Percentiles rank a stretch among this genome's conserved stretches.
Conservation (phyloP, 2,329 filamentous ascomycete genomes). For the Emergomyces orientalis region DNA sequence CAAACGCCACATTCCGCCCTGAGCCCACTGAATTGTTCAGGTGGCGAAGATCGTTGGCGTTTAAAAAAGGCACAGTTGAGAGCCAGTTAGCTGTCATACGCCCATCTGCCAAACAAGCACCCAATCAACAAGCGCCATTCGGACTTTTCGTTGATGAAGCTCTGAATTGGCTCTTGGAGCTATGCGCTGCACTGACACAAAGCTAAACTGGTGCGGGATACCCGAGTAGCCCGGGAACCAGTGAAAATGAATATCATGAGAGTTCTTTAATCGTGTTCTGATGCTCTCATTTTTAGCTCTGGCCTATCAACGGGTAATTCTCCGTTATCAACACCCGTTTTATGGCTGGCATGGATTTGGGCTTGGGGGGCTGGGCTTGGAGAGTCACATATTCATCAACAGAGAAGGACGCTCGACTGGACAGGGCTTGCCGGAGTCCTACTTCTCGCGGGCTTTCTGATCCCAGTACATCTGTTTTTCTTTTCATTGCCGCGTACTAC, state of each 20-base stretch:
- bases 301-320: not conserved
- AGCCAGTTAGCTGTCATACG: not conserved
- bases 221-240: not conserved
- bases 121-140: not conserved
- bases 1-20: not conserved
- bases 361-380: not conserved
- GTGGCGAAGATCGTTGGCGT: not conserved
- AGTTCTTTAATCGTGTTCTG: not conserved
- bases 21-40: not conserved
- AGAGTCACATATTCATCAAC: not conserved
- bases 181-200: not conserved
- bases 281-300: not conserved
- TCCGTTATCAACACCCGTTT: not conserved
- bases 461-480: not conserved
- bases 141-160: not conserved
- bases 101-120: not conserved
- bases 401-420: not conserved
- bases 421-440: not conserved
- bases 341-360: not conserved
- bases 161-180: constrained; percentile 1
- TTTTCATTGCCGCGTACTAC: not conserved
- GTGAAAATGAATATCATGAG: not conserved
- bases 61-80: not conserved
- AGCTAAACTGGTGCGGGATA: not conserved
- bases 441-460: not conserved